A percentile compares a stretch with the other conserved stretches of the same genome.
Evolutionary conservation across 2,329 filamentous ascomycete species (phyloP).

Genomic region (Phoma herbarum): DNA sequence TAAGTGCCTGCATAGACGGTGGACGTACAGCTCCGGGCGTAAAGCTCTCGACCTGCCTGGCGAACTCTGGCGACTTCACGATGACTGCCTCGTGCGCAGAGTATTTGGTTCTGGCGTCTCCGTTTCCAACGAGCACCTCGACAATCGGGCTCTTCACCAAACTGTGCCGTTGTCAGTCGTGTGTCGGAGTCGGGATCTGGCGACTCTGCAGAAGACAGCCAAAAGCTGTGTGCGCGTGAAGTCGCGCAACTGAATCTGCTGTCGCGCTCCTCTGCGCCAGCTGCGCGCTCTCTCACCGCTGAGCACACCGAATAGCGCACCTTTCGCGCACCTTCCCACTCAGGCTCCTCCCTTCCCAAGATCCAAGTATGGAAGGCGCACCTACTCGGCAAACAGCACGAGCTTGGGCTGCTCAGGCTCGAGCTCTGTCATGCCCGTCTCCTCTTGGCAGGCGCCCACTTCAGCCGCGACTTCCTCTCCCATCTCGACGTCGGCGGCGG

Average conservation of each 20-base stretch:
- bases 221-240: not conserved
- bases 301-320: too few relatives aligned
- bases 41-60: constrained; percentile 69
- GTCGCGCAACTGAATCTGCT: not conserved
- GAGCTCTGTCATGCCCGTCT: constrained; percentile 53
- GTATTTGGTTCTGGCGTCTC: constrained; percentile 68
- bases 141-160: constrained; percentile 60
- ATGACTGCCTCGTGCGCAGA: constrained; percentile 84
- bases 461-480: constrained; percentile 42
- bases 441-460: constrained; percentile 36
- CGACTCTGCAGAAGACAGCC: not conserved
- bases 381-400: constrained; percentile 58
- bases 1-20: not conserved
- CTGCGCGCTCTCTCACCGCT: not conserved
- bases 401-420: constrained; percentile 54
- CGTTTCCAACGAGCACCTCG: constrained; percentile 58
- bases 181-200: not conserved
- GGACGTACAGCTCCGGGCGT: constrained; percentile 67
- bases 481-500: constrained; percentile 61
- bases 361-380: too few relatives aligned
- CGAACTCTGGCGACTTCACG: constrained; percentile 76
- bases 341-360: too few relatives aligned
- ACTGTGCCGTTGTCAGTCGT: constrained; percentile 38
- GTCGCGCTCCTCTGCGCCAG: not conserved
- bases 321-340: not conserved